These are phyloP conservation scores for Fusarium sp. DNA, from an alignment of 2,329 filamentous ascomycete genomes.

Conservation along the genomic window DNA sequence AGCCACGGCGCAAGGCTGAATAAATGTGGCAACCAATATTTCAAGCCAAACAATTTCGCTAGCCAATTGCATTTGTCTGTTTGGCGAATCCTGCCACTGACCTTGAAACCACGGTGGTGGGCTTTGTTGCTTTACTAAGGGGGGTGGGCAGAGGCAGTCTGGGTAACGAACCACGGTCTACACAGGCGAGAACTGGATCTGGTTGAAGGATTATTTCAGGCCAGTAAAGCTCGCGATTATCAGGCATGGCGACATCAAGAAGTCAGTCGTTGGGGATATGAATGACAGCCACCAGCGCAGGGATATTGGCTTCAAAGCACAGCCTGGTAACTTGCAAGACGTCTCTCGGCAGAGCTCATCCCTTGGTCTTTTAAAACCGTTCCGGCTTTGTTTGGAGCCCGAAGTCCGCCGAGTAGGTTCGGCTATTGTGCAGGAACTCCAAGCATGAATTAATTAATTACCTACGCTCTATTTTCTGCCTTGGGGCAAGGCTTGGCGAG, in stretches of 20 bases:
- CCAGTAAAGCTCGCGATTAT: no score
- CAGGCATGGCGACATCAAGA: no score
- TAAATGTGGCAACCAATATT: not conserved
- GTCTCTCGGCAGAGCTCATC: not conserved
- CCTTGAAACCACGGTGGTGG: no score
- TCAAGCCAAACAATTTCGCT: not conserved
- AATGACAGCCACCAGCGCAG: no score
- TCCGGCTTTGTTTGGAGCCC: not conserved
- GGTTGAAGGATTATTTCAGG: no score
- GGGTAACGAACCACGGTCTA: no score
- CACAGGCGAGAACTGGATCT: no score
- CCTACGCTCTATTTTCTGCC: not conserved
- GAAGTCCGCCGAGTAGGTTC: not conserved
- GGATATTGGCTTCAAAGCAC: not conserved
- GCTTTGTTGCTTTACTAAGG: no score
- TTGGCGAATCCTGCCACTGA: no score
- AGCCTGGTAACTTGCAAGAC: not conserved
- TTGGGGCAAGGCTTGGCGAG: not conserved
- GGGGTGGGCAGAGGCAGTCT: no score
- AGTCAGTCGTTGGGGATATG: no score
- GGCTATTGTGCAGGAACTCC: not conserved
- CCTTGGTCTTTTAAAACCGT: not conserved
- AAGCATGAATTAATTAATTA: not conserved
- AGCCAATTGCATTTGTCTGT: no score
- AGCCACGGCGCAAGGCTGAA: not conserved